Evolutionary conservation across 768 basidiomycete species (phyloP), one percentile per base, ranked within the genome.

Genomic region (Leccinum incarnatum): DNA sequence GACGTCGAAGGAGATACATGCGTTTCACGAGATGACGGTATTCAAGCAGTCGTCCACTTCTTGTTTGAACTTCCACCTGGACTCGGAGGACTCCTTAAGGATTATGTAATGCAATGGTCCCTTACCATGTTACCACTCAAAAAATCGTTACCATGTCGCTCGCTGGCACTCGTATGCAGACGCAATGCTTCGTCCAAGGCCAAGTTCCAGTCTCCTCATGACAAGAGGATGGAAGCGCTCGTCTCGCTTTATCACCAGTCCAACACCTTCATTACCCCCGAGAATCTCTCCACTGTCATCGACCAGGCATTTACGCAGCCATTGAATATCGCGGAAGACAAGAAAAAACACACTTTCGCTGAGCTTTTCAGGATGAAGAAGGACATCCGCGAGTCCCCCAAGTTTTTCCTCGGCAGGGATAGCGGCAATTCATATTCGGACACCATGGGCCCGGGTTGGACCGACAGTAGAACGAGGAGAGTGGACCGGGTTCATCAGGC

Each of bases 231-330:
- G 77, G 87, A 88, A 59, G 86, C 88, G 3, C 84, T 92, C 61
- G 81, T 91, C 61, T 79, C 84, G 10, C 81, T 93, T 54, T 93
- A 92, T 76, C 90, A 93, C 76, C 83, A 90, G 74, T 75, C 86
- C 51, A 83, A 83, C 57, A 75, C 77, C 2, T 91, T 89, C 76
- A 81, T 93, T 62, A 89, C 89, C 11, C 76, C 77, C 21, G 86
- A 89, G 62, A 91, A 82, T 66, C 82, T 93, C 30, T 78, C 81
- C 19, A 66, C 78, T 21, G 76, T 75, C 56, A 91, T 92, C 55
- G 87, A 91, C 73, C 71, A 79, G 15, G 85, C 84, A 1, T 91
- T 93, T 64, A 71, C 70, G 48, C 67, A 58, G 40, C 69, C 63
- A 2, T 15, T 59, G 47, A 49, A 36, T 25, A 51, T 67, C 14